Base-by-base conservation (phyloP, 2,329 filamentous ascomycete genomes). In the Fusarium redolens region DNA sequence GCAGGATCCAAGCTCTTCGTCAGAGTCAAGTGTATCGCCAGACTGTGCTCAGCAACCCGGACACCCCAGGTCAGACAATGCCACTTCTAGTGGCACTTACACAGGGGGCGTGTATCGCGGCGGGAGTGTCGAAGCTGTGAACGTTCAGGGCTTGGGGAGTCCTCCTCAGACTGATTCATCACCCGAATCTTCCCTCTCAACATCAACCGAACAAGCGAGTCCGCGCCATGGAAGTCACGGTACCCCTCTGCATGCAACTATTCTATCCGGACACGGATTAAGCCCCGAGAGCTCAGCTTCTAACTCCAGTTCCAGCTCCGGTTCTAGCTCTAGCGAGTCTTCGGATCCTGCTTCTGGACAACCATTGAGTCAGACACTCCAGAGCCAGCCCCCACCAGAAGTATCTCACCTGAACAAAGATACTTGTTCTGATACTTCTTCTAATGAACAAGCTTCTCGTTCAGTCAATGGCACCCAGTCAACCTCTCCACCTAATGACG, bases 21-120 rank as follows among this genome's bases (percentile, higher is more conserved):
- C 25, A 5, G 14, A 37, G 28, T 22, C 50, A 20, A 28, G 40
- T 43, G 22, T 44, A 37, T 56, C 61, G 17, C 44, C 40, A 48
- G 40, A 52, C 38, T 44, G 38, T 15, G 40, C 44, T 17, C 45
- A 38, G 47, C 47, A 47, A 28, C 28, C 20, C 20, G 18, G 35
- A 62, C 55, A 50, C 41, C 51, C 44, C 17, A 37, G 47, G 31
- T 43, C 31, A 31, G 56, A 35, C 45, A 56, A 55, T 44, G 25
- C 15, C 43, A 51, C 52, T 71, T 31, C 28, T 37, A n/a, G 20
- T 22, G 45, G 30, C 5, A 50, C 18, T 35, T n/a, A 12, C 33
- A 52, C 60, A 51, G 40, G 67, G 65, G 69, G 65, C 45, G 38
- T 61, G 43, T 35, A 35, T 56, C 10, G 31, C 44, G 11, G 30